A percentile compares a stretch with the other conserved stretches of the same genome.
Evolutionary conservation across 2,329 filamentous ascomycete genomes (phyloP).

Genomic region (Davidsoniella eucalypti): DNA sequence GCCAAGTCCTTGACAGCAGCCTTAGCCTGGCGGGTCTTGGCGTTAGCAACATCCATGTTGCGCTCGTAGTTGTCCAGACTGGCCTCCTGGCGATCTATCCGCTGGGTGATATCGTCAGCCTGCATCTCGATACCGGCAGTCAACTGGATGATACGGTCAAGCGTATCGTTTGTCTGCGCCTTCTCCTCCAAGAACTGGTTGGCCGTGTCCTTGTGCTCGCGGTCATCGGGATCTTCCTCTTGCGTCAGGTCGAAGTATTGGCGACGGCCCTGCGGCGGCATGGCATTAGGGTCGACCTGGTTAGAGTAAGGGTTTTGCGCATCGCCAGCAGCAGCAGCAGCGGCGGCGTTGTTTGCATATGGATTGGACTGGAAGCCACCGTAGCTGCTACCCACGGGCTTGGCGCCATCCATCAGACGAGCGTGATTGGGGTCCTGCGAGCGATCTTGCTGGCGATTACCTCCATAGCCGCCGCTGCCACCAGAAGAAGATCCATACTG

Average conservation of each 20-base stretch:
- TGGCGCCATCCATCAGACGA: slow-evolving; percentile 8
- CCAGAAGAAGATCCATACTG: slow-evolving; percentile 31
- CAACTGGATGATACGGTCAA: slow-evolving; percentile 36
- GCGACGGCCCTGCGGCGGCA: slow-evolving; percentile 37
- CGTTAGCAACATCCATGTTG: slow-evolving; percentile 65
- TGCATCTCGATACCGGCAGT: slow-evolving; percentile 54
- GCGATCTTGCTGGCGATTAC: slow-evolving; percentile 23
- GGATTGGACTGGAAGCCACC: slow-evolving; percentile 17
- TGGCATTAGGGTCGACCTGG: slow-evolving; percentile 9
- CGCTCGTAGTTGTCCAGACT: slow-evolving; percentile 66
- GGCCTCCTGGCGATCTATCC: slow-evolving; percentile 61
- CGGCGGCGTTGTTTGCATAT: slow-evolving; percentile 4
- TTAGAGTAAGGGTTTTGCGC: slow-evolving; percentile 12
- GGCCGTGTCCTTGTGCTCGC: slow-evolving; percentile 49
- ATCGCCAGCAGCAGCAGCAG: slow-evolving; percentile 13
- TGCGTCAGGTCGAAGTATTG: slow-evolving; percentile 58
- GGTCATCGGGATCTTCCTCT: slow-evolving; percentile 59
- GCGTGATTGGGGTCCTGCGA: slow-evolving; percentile 29
- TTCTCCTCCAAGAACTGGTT: slow-evolving; percentile 38
- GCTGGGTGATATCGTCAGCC: slow-evolving; percentile 53
- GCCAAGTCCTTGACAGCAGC: slow-evolving; percentile 73
- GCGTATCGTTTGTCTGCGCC: slow-evolving; percentile 12
- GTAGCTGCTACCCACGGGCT: slow-evolving; percentile 12
- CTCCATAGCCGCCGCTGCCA: slow-evolving; percentile 43
- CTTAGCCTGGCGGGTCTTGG: slow-evolving; percentile 58